These are phyloP conservation scores for Aspergillus sergii DNA, from an alignment of 2,329 filamentous ascomycete species.

Conservation along the genomic window DNA sequence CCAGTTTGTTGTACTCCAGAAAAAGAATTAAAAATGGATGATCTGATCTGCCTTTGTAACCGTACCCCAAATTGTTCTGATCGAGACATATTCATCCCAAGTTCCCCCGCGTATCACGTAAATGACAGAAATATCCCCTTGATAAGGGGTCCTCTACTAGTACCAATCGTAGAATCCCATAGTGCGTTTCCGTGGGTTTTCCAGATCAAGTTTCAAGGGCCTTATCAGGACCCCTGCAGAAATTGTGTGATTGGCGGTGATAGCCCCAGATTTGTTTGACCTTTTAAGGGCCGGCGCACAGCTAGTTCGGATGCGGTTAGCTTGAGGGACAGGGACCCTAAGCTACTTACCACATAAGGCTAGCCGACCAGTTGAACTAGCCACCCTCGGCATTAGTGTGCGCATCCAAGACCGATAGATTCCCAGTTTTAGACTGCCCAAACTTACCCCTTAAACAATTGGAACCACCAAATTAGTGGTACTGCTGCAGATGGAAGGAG, in stretches of 20 bases:
- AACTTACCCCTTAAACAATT: constrained; percentile 4
- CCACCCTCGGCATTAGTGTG: constrained; percentile 1
- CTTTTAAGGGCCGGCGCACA: not conserved
- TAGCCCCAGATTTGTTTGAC: constrained; percentile 5
- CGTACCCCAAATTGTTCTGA: not conserved
- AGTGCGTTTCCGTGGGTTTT: constrained; percentile 1
- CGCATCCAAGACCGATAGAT: constrained; percentile 2
- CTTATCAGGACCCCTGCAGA: constrained; percentile 4
- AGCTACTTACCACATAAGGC: not conserved
- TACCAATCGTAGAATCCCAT: not conserved
- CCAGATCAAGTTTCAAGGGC: not conserved
- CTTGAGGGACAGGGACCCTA: not conserved
- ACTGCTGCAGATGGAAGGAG: not conserved
- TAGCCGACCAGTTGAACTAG: not conserved
- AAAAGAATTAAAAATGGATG: not conserved
- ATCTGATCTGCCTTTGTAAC: not conserved
- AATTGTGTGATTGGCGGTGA: not conserved
- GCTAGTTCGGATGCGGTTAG: not conserved
- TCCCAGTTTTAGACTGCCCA: not conserved
- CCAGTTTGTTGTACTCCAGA: not conserved
- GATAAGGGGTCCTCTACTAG: not conserved
- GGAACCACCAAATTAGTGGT: not conserved
- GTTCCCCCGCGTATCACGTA: not conserved
- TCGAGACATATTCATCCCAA: not conserved
- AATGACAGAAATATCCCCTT: not conserved